Evolutionary conservation across 2,329 filamentous ascomycete genomes (phyloP).

Genomic region (Waltergamsia citrina): DNA sequence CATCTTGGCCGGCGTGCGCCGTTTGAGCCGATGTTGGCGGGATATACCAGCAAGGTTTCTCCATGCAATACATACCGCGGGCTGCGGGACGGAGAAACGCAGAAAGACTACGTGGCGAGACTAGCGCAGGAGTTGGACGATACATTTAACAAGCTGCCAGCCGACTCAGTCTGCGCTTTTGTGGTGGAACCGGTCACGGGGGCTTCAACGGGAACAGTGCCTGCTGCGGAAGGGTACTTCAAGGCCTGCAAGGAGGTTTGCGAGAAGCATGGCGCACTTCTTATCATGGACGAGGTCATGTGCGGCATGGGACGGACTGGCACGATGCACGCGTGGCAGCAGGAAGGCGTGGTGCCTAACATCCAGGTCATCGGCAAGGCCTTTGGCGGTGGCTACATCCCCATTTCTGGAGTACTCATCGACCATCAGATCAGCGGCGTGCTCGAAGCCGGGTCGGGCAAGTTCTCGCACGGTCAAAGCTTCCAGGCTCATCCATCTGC

Average conservation of each 20-base stretch:
- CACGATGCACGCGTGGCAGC: slow-evolving; percentile 36
- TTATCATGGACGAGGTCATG: slow-evolving; percentile 49
- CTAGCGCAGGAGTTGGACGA: slow-evolving; percentile 55
- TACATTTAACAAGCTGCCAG: slow-evolving; percentile 54
- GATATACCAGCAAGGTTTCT: slow-evolving; percentile 48
- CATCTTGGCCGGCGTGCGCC: slow-evolving; percentile 48
- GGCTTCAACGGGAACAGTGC: slow-evolving; percentile 45
- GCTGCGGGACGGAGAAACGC: slow-evolving; percentile 37
- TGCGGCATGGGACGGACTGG: slow-evolving; percentile 12
- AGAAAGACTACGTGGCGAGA: slow-evolving; percentile 47
- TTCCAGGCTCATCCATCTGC: slow-evolving; percentile 15
- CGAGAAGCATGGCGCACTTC: slow-evolving; percentile 57
- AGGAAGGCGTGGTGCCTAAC: slow-evolving; percentile 49
- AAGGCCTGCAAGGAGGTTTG: slow-evolving; percentile 58
- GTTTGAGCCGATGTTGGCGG: slow-evolving; percentile 51
- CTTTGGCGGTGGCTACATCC: slow-evolving; percentile 51
- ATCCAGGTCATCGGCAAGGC: slow-evolving; percentile 59
- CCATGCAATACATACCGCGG: slow-evolving; percentile 57
- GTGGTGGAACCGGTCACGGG: slow-evolving; percentile 65
- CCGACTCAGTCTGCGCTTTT: slow-evolving; percentile 59
- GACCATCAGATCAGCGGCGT: too few relatives aligned
- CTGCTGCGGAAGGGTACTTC: slow-evolving; percentile 58
- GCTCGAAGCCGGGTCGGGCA: too few relatives aligned
- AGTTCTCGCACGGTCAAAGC: slow-evolving; percentile 13
- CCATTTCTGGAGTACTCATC: slow-evolving; percentile 47